Base-by-base conservation (phyloP, 495 filamentous ascomycete genomes). In the Penicillium pancosmium region DNA sequence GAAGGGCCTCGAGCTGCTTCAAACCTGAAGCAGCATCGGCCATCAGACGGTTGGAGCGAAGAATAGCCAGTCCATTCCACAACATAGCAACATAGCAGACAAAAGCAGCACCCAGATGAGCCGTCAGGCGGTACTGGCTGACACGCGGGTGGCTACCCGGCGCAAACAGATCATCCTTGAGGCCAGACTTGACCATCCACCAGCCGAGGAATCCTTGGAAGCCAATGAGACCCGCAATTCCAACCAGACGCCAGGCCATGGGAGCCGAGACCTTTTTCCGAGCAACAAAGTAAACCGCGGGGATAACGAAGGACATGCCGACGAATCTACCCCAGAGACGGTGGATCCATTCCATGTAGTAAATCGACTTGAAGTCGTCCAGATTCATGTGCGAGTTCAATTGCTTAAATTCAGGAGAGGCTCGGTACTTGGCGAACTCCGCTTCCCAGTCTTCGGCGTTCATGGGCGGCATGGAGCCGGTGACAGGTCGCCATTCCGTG, bases 321-420 rank as follows among this genome's bases (percentile, higher is more conserved):
- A 98, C 88, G 53, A 96, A 80, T 48, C 94, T 85, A n/a, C 95
- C 94, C 92, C 94, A 97, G 44, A 97, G 83, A 16, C 94, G 86
- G 75, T 98, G 94, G 5, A 88, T 86, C 95, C 95, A 98, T 82
- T 98, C 94, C 95, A 98, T 98, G 73, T 88, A 98, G 81, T 98
- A 98, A 60, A 98, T 98, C 72, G 91, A 89, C 73, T 98, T 97
- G 78, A 97, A 98, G 68, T 97, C 95, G 34, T 84, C 82, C 34
- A 98, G 77, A 33, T 78, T 88, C 94, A 98, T 98, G 68, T 91
- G 83, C 18, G 92, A 84, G 76, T 98, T 98, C 48, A 98, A 79
- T 31, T 90, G 83, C 65, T 88, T 84, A 79, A 91, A 98, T 75
- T 98, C 94, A 54, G 94, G 94, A 3, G 91, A 95, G 19, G 86